Conservation (phyloP, 768 basidiomycete genomes). For the Mrakia blollopis region DNA sequence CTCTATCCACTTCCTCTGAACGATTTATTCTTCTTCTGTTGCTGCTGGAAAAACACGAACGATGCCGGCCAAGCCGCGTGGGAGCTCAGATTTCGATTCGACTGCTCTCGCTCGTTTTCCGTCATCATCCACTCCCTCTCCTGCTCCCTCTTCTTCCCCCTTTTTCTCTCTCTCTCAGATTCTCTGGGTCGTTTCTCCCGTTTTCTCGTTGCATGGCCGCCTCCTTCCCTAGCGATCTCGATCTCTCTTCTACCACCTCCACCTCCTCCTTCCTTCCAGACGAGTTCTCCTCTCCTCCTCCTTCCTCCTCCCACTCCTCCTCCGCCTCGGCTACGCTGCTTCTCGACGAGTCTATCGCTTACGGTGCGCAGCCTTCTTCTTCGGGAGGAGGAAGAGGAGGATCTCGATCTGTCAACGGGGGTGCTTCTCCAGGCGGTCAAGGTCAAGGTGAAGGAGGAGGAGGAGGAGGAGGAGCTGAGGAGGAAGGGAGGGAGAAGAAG, state of each 20-base stretch:
- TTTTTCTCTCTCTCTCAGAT: not conserved
- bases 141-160: not conserved
- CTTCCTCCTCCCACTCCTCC: not conserved
- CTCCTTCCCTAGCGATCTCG: not conserved
- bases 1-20: too few relatives aligned
- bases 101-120: not conserved
- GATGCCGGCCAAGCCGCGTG: too few relatives aligned
- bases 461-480: not conserved
- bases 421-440: too few relatives aligned
- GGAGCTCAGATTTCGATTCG: not conserved
- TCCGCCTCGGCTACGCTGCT: not conserved
- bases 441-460: too few relatives aligned
- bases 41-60: too few relatives aligned
- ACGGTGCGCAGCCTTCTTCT: not conserved
- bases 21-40: too few relatives aligned
- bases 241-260: not conserved
- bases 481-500: not conserved
- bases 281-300: not conserved
- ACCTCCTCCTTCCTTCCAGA: not conserved
- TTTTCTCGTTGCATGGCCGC: not conserved
- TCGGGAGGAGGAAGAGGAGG: not conserved
- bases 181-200: too few relatives aligned
- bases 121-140: not conserved
- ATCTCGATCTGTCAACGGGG: not conserved
- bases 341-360: not conserved